Conservation (phyloP, 73 alveolate genomes). For the Uronychia setigera region DNA sequence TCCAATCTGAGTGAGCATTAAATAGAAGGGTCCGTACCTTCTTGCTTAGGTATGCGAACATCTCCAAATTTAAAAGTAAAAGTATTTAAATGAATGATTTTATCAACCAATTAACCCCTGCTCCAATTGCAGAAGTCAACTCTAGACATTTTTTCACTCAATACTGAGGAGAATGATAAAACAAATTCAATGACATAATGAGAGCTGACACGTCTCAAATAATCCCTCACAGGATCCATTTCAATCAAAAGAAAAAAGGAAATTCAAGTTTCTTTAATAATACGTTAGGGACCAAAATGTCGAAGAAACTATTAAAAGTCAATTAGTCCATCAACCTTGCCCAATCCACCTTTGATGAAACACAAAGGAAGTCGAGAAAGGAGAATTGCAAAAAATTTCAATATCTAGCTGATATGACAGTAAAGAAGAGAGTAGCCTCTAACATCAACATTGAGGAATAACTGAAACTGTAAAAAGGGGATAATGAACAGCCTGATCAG, state of each 20-base stretch:
- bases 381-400: background rate
- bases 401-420: background rate
- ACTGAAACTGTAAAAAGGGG: background rate
- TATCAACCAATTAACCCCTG: background rate
- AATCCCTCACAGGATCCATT: background rate
- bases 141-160: background rate
- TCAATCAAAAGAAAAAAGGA: background rate
- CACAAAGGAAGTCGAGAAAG: background rate
- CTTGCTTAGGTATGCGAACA: slow-evolving; percentile 82
- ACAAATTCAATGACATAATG: background rate
- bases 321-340: background rate
- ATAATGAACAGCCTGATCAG: background rate
- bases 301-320: too few relatives aligned
- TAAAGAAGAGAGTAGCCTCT: background rate
- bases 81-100: background rate
- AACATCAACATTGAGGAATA: background rate
- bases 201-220: background rate
- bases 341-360: background rate
- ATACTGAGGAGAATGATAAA: background rate
- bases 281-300: too few relatives aligned
- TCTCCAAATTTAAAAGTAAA: background rate
- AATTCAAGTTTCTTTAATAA: too few relatives aligned
- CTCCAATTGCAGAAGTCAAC: too few relatives aligned
- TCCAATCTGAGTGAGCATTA: slow-evolving; percentile 56
- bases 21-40: slow-evolving; percentile 48